Evolutionary conservation across 2,329 filamentous ascomycete species (phyloP).

Genomic region (Penicillium sp.): DNA sequence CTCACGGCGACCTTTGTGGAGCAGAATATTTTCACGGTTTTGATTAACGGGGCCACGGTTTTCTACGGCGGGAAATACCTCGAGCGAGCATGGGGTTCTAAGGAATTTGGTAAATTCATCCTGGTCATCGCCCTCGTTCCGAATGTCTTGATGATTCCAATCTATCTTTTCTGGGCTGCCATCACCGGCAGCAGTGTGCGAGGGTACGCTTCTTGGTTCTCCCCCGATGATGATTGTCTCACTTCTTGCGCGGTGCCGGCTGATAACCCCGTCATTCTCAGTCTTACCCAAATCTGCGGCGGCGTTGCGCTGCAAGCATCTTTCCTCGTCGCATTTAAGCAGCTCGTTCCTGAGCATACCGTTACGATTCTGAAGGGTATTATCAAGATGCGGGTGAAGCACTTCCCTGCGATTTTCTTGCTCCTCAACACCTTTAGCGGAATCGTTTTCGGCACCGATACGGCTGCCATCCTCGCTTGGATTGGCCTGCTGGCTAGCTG

Average conservation of each 20-base stretch:
- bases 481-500: constrained; percentile 84
- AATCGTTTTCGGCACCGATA: constrained; percentile 63
- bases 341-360: constrained; percentile 94
- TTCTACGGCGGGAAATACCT: constrained; percentile 94
- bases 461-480: constrained; percentile 72
- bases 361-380: constrained; percentile 88
- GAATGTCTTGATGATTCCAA: constrained; percentile 69
- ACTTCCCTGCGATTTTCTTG: constrained; percentile 72
- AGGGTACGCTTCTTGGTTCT: constrained; percentile 30
- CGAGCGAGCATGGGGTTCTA: constrained; percentile 90
- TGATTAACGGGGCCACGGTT: constrained; percentile 71
- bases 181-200: constrained; percentile 47
- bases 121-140: constrained; percentile 72
- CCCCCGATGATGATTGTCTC: constrained; percentile 18
- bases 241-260: constrained; percentile 17
- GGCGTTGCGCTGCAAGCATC: constrained; percentile 85
- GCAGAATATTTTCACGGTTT: constrained; percentile 83
- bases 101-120: constrained; percentile 88
- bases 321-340: constrained; percentile 95
- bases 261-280: constrained; percentile 39
- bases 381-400: constrained; percentile 81
- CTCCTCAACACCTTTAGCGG: constrained; percentile 67
- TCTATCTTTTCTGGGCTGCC: constrained; percentile 70
- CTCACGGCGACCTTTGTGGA: constrained; percentile 83
- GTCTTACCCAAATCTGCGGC: constrained; percentile 77